Evolutionary conservation across 2,329 filamentous ascomycete genomes (phyloP).

Genomic region (Colletotrichum sublineola): DNA sequence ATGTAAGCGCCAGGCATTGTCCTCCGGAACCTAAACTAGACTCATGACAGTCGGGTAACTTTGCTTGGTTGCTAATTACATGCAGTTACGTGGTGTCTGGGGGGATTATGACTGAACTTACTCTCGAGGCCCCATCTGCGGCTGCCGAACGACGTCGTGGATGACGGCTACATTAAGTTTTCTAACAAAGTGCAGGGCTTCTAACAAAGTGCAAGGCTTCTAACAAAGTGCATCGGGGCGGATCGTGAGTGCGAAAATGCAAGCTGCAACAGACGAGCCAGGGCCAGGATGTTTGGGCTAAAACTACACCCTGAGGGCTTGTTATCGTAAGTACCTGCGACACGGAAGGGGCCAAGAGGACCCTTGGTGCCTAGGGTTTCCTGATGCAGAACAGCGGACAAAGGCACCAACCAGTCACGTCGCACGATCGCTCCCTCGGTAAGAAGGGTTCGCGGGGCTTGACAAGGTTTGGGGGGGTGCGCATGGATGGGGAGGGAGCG

Average conservation of each 20-base stretch:
- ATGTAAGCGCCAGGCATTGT: not conserved
- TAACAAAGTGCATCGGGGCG: constrained; percentile 3
- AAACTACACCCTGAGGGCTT: constrained; percentile 13
- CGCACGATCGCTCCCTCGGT: not conserved
- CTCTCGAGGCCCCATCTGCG: constrained; percentile 13
- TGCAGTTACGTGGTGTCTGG: constrained; percentile 31
- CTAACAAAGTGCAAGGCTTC: not conserved
- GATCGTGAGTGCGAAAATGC: constrained; percentile 20
- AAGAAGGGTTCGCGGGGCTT: constrained; percentile 32
- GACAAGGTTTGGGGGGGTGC: constrained; percentile 13
- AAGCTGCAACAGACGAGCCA: constrained; percentile 13
- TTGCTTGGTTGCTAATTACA: not conserved
- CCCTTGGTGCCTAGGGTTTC: constrained; percentile 36
- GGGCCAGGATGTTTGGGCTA: constrained; percentile 10
- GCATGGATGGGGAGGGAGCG: constrained; percentile 8
- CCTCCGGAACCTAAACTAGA: constrained; percentile 3
- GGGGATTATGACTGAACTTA: not conserved
- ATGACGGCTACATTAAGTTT: constrained; percentile 35
- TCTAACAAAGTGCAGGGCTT: too few species aligned
- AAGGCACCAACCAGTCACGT: not conserved
- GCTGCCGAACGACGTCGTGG: constrained; percentile 13
- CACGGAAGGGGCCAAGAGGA: constrained; percentile 18
- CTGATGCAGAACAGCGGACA: constrained; percentile 6
- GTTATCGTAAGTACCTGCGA: constrained; percentile 24
- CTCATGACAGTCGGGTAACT: constrained; percentile 11